Evolutionary conservation across 495 filamentous ascomycete species (phyloP), one percentile per base, ranked within the genome.

Genomic region (Neurospora sp.): DNA sequence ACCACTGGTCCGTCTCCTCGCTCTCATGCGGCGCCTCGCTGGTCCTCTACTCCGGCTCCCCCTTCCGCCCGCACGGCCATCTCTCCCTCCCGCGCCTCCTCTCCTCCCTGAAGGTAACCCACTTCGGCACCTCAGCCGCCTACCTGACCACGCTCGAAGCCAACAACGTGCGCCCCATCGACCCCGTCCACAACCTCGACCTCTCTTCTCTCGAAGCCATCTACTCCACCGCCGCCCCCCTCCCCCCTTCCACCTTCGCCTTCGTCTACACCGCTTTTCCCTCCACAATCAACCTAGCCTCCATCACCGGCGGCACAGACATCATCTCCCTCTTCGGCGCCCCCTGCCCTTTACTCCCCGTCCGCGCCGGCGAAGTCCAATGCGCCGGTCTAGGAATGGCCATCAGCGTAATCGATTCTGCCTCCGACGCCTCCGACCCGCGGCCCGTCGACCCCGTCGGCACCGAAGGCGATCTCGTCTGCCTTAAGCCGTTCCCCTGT

Each of bases 261-360:
- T 99, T 96, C 76, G 88, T 97, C 31, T 97, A 98, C 83, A 77
- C 83, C 6, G 91, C 91, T 8, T 94, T 98, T 75, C 91, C 92
- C 10, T 75, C 89, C 1, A 84, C 86, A 69, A 86, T 97, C 72
- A 93, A 94, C 81, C 85, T 97, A 20, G 92, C 88, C 70, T 94
- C 92, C 72, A 95, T 96, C 76, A 95, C 92, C 1, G 93, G 93
- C 42, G 93, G 94, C 39, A 97, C 94, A 3, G 94, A 97, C 81
- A 98, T 99, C 76, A 90, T 98, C 73, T 97, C 94, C 0, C 86
- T 97, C 42, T 99, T 98, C 80, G 94, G 94, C 72, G 91, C 91
- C 0, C 91, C 94, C 0, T 94, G 91, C 70, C 93, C 93, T 0
- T 87, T 98, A 3, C 84, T 92, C n/a, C 94, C 96, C 1, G 94